Base-by-base conservation (phyloP, 2,329 filamentous ascomycete species). In the Cladosporium sp. region DNA sequence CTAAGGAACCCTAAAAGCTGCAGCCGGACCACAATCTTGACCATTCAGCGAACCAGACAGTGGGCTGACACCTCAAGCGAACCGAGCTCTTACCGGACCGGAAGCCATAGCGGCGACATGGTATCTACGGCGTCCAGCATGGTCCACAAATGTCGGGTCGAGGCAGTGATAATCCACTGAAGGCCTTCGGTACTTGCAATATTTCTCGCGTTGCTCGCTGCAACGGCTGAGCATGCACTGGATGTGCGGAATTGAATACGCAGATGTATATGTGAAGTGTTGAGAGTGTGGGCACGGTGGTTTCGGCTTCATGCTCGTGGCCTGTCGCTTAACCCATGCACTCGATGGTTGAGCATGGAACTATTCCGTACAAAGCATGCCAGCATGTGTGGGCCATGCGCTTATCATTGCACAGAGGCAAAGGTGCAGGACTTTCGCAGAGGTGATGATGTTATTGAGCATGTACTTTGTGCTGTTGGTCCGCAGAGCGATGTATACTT, bases 1-100 rank as follows among this genome's bases (percentile, higher is more conserved):
- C 52, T 55, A 55, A 55, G 52, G 16, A 55, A 55, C 52, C 52
- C 52, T 55, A 55, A 55, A 55, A 21, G 52, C 28, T 31, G 16
- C 2, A 14, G 10, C 31, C 29, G 29, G 29, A 55, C 52, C 52
- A 31, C 14, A 6, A 21, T n/a, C 29, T 55, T n/a, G 8, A 33
- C 31, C 52, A 46, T 21, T 46, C 40, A 46, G n/a, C n/a, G n/a
- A 46, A 21, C 40, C 14, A 46, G 40, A 23, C n/a, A 46, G 2
- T 46, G n/a, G 21, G 40, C 40, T 46, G 52, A 55, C 18, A n/a
- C 14, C 10, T 29, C 33, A n/a, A 29, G 52, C 29, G 52, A 55
- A 33, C 52, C 29, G 52, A 55, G 18, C 11, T 12, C 8, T 21
- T 4, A n/a, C 11, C 28, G 52, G 52, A 55, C 26, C 28, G 29